Base-by-base conservation (phyloP, 2,329 filamentous ascomycete genomes). In the Ophiostoma piceae region DNA sequence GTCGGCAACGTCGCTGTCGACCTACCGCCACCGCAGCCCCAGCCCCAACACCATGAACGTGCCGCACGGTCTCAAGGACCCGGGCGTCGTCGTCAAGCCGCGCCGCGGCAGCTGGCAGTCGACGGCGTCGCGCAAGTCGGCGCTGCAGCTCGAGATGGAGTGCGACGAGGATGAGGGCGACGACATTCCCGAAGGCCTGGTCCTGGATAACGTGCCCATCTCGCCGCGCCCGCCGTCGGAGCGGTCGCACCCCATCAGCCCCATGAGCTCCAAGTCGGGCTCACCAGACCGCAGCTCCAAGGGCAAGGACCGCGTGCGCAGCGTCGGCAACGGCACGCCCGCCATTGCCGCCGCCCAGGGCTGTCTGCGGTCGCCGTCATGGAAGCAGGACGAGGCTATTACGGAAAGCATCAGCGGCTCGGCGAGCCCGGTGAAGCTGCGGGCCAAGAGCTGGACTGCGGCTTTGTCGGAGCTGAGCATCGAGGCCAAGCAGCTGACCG, bases 161-260 rank as follows among this genome's bases (percentile, higher is more conserved):
- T 94, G 85, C 72, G 88, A 92, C 74, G 87, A 90, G 67, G 90
- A 94, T 74, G 90, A 93, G 69, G 88, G 87, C 69, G 90, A 93
- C 75, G 87, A 92, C 70, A 89, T 95, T 39, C 92, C 92, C 0
- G 91, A 94, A 35, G 91, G 92, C 69, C 85, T 91, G 32, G 84
- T 93, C 68, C 85, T 95, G 66, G 91, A 92, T 79, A 95, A 95
- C 73, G 89, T 95, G 1, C 92, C 92, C 5, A 87, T 95, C 65
- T 94, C 91, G 0, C 92, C 92, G n/a, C 83, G 88, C 1, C 87
- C 87, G 1, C 81, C 81, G 1, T 80, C 81, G 32, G 86, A 89
- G 72, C 82, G 88, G 19, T 79, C 84, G 0, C 81, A 69, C 1
- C 80, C 7, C 16, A 70, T 70, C 43, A 89, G 85, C 75, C 80